Conservation (phyloP, 2,329 filamentous ascomycete species). For the Pyricularia grisea region DNA sequence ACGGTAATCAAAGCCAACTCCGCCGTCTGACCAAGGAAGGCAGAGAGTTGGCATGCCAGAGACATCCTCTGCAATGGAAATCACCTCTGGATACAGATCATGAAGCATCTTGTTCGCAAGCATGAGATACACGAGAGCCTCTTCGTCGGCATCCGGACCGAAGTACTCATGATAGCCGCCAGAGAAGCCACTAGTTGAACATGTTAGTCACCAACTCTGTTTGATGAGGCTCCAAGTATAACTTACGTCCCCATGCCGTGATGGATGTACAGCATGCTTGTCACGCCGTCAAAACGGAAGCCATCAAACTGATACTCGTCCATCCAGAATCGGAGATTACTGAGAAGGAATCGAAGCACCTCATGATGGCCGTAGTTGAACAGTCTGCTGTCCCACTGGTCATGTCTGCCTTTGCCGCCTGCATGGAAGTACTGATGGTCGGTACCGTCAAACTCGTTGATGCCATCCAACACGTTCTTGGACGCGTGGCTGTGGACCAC, state of each 20-base stretch:
- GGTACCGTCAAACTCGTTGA: slow-evolving; percentile 93
- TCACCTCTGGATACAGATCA: slow-evolving; percentile 73
- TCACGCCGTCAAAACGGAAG: slow-evolving; percentile 96
- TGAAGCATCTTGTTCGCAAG: slow-evolving; percentile 95
- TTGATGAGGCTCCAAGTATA: not conserved
- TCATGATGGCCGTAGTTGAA: slow-evolving; percentile 98
- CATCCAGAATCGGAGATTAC: slow-evolving; percentile 98
- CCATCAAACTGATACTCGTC: slow-evolving; percentile 95
- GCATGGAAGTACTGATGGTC: slow-evolving; percentile 95
- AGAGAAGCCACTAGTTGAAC: slow-evolving; percentile 68
- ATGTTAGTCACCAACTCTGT: not conserved
- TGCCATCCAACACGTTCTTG: slow-evolving; percentile 89
- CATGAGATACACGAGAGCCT: slow-evolving; percentile 91
- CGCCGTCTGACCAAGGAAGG: slow-evolving; percentile 73
- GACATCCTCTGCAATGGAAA: slow-evolving; percentile 94
- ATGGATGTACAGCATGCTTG: slow-evolving; percentile 93
- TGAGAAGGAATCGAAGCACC: slow-evolving; percentile 88
- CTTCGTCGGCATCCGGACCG: slow-evolving; percentile 78
- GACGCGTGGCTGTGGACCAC: slow-evolving; percentile 97
- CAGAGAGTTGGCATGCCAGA: slow-evolving; percentile 98
- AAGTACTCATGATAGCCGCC: slow-evolving; percentile 99
- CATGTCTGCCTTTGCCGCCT: slow-evolving; percentile 75
- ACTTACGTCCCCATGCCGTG: slow-evolving; percentile 93
- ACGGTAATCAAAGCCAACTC: slow-evolving; percentile 93
- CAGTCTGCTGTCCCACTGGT: slow-evolving; percentile 89